phyloP scores from a whole-genome alignment of 2,329 filamentous ascomycete species.

The Sphaerulina populicola region DNA sequence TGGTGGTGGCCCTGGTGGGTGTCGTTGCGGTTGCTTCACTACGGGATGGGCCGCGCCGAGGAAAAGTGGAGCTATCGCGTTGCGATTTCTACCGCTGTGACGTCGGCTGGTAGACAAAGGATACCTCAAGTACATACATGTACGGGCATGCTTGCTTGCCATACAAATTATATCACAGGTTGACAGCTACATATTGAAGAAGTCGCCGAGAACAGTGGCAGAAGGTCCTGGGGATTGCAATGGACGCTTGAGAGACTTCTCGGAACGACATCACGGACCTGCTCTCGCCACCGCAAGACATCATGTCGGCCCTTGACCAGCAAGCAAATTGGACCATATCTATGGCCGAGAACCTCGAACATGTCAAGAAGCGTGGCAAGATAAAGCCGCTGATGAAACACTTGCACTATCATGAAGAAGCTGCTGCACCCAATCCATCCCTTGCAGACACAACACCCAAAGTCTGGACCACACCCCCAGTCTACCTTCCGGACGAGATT shows the following conservation, averaged over 20 bases:
- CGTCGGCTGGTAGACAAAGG: too few species aligned
- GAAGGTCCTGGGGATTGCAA: background rate
- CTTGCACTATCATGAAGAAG: background rate
- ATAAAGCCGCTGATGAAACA: conserved; percentile 8
- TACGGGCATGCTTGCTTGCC: too few species aligned
- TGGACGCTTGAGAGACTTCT: background rate
- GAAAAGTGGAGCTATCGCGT: background rate
- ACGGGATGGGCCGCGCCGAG: background rate
- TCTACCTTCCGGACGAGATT: conserved; percentile 49
- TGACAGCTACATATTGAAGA: too few species aligned
- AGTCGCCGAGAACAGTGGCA: background rate
- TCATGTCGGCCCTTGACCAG: conserved; percentile 30
- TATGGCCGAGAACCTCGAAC: conserved; percentile 32
- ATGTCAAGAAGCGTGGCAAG: conserved; percentile 17
- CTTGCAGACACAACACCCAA: conserved; percentile 4
- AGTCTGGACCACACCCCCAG: conserved; percentile 21
- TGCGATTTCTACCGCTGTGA: background rate
- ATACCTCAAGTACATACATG: too few species aligned
- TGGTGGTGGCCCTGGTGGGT: background rate
- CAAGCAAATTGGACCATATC: conserved; percentile 32
- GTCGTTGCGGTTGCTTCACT: background rate
- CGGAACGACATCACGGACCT: background rate
- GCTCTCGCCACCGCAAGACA: background rate
- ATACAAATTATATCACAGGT: too few species aligned
- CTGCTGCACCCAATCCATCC: conserved; percentile 1